Percentiles rank a stretch among this genome's conserved stretches.
These are phyloP conservation scores for Grifola frondosa DNA, from an alignment of 1,284 basidiomycete genomes.

Conservation along the genomic window DNA sequence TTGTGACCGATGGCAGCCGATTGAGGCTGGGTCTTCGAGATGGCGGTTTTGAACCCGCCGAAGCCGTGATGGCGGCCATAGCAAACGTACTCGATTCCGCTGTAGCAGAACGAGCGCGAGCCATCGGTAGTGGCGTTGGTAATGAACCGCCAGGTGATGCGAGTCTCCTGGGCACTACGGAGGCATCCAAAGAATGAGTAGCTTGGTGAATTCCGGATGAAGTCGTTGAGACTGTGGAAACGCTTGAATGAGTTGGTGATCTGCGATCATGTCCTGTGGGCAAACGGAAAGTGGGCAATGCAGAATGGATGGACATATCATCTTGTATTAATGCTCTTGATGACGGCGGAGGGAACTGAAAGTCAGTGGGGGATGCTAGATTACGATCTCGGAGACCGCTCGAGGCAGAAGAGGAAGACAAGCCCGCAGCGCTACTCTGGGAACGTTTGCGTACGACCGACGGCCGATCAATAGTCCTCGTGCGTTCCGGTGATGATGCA, in stretches of 20 bases:
- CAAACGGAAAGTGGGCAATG: slow-evolving; percentile 20
- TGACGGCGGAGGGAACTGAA: slow-evolving; percentile 39
- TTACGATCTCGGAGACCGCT: slow-evolving; percentile 32
- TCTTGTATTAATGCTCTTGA: slow-evolving; percentile 13
- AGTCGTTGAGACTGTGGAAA: slow-evolving; percentile 31
- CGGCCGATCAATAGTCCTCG: slow-evolving; percentile 19
- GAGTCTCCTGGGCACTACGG: slow-evolving; percentile 33
- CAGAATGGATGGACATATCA: slow-evolving; percentile 8
- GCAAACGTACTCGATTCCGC: slow-evolving; percentile 28
- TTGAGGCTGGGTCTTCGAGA: slow-evolving; percentile 41
- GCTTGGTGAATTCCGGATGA: slow-evolving; percentile 43
- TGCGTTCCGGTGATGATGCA: slow-evolving; percentile 28
- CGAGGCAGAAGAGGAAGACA: slow-evolving; percentile 19
- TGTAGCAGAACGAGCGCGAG: slow-evolving; percentile 53
- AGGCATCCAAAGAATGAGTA: slow-evolving; percentile 54
- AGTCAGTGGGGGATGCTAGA: slow-evolving; percentile 41
- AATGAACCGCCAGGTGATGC: slow-evolving; percentile 33
- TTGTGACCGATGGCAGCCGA: slow-evolving; percentile 45
- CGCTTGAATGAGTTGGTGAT: slow-evolving; percentile 37
- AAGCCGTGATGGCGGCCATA: slow-evolving; percentile 8
- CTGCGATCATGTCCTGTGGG: slow-evolving; percentile 25
- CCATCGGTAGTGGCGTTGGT: slow-evolving; percentile 38
- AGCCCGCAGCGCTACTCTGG: slow-evolving; percentile 40
- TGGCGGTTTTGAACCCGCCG: slow-evolving; percentile 15
- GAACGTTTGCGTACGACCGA: slow-evolving; percentile 40